Evolutionary conservation across 768 basidiomycete genomes (phyloP).

Genomic region (Thelephora ganbajun): DNA sequence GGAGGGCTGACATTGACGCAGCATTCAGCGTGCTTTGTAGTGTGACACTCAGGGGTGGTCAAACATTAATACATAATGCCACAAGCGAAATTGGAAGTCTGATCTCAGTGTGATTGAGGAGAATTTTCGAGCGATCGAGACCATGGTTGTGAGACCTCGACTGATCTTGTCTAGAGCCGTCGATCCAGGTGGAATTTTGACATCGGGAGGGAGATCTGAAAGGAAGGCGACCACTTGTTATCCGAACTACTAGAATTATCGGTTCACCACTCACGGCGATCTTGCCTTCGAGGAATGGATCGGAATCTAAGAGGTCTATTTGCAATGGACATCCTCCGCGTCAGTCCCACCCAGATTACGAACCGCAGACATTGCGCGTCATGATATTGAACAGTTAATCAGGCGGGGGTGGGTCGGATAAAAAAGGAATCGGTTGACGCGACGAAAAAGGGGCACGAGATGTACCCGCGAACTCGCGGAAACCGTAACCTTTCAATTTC

Average conservation of each 20-base stretch:
- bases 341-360: slow-evolving; percentile 90
- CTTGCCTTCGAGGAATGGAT: slow-evolving; percentile 84
- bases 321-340: slow-evolving; percentile 87
- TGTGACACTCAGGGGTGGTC: too few relatives aligned
- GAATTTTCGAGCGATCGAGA: slow-evolving; percentile 74
- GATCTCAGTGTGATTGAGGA: not conserved
- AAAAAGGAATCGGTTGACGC: not conserved
- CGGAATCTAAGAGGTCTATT: slow-evolving; percentile 89
- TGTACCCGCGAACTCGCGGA: slow-evolving; percentile 86
- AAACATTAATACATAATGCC: too few relatives aligned
- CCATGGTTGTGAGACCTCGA: slow-evolving; percentile 71
- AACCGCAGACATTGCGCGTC: slow-evolving; percentile 94
- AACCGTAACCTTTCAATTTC: slow-evolving; percentile 87
- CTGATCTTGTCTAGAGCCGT: slow-evolving; percentile 74
- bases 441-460: slow-evolving; percentile 18
- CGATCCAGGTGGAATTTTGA: slow-evolving; percentile 55
- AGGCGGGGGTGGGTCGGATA: not conserved
- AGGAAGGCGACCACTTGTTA: slow-evolving; percentile 50
- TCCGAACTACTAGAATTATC: slow-evolving; percentile 48
- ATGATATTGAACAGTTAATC: slow-evolving; percentile 45
- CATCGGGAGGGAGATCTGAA: slow-evolving; percentile 58
- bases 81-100: slow-evolving; percentile 2
- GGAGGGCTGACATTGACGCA: too few relatives aligned
- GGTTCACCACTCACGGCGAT: slow-evolving; percentile 78
- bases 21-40: too few relatives aligned